Evolutionary conservation across 495 filamentous ascomycete genomes (phyloP).

Genomic region (Penicillium coprophilum): DNA sequence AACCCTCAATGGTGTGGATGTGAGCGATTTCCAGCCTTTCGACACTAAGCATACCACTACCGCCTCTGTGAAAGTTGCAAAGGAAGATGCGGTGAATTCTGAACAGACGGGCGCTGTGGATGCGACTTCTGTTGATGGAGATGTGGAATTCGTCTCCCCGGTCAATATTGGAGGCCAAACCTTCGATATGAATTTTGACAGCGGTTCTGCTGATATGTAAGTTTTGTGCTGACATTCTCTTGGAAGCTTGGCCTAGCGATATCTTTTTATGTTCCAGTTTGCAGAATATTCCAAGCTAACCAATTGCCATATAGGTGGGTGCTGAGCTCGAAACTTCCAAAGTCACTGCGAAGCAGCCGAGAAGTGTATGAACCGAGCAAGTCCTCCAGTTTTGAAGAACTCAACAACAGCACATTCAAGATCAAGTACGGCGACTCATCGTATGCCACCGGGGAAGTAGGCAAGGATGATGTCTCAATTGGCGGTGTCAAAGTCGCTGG

Average conservation of each 20-base stretch:
- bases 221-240: conserved; percentile 39
- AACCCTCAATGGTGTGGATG: conserved; percentile 27
- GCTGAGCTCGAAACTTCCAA: conserved; percentile 64
- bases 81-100: conserved; percentile 17
- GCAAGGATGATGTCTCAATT: conserved; percentile 70
- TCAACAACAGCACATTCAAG: conserved; percentile 55
- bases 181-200: conserved; percentile 77
- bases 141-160: conserved; percentile 68
- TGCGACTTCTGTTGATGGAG: conserved; percentile 59
- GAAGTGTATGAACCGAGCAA: conserved; percentile 60
- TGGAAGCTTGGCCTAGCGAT: not conserved
- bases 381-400: conserved; percentile 53
- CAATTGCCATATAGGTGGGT: conserved; percentile 58
- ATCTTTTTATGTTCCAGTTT: not conserved
- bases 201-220: conserved; percentile 79
- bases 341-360: conserved; percentile 48
- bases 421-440: conserved; percentile 77
- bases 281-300: not conserved
- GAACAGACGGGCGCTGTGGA: conserved; percentile 56
- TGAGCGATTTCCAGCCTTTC: conserved; percentile 39
- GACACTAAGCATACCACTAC: conserved; percentile 20
- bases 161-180: conserved; percentile 72
- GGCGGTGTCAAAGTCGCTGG: conserved; percentile 65
- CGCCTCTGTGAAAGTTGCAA: conserved; percentile 16
- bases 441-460: conserved; percentile 63